phyloP scores from a whole-genome alignment of 2,329 filamentous ascomycete species.

The Phyllosticta citriasiana region DNA sequence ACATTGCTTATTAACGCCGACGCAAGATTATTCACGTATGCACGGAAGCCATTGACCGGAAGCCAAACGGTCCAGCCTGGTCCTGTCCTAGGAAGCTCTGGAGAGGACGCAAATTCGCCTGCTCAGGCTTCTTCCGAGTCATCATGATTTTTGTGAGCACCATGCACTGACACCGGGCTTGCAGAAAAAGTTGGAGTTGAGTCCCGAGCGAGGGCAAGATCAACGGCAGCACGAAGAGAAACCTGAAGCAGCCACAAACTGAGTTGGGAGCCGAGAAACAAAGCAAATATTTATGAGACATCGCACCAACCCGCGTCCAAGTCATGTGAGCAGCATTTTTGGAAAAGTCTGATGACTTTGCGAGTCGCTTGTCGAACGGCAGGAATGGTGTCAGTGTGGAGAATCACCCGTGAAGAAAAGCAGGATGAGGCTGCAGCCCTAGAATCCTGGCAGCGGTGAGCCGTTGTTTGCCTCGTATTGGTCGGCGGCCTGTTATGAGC shows the following conservation, averaged over 20 bases:
- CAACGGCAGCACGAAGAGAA: background rate
- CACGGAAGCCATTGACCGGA: background rate
- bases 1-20: background rate
- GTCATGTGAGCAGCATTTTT: background rate
- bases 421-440: background rate
- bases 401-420: background rate
- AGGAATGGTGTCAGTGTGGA: background rate
- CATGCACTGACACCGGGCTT: background rate
- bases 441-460: background rate
- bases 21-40: constrained; percentile 1
- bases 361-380: background rate
- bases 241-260: background rate
- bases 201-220: background rate
- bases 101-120: background rate
- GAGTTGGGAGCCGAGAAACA: background rate
- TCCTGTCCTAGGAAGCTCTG: background rate
- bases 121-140: background rate
- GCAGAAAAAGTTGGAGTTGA: background rate
- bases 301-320: background rate
- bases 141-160: background rate
- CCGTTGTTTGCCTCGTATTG: background rate
- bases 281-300: background rate
- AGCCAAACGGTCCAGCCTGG: constrained; percentile 49
- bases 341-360: background rate
- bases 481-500: background rate